Evolutionary conservation across 164 flowering plant genomes (phyloP).

Genomic region (Annona squamosa): DNA sequence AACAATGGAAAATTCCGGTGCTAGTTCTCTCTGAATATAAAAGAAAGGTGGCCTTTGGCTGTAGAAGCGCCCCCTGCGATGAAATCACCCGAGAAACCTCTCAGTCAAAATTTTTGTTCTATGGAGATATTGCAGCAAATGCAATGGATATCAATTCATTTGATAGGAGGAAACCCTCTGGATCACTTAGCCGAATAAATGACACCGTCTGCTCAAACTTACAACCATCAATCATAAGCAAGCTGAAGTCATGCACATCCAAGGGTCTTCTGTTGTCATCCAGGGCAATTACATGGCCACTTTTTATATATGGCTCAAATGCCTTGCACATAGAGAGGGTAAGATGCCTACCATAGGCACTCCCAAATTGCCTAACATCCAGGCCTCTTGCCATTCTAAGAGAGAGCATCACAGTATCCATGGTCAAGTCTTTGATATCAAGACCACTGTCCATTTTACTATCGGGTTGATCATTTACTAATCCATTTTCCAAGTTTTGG

Average conservation of each 20-base stretch:
- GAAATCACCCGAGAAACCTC: conserved; percentile 3
- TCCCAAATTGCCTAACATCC: conserved; percentile 46
- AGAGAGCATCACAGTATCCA: conserved; percentile 83
- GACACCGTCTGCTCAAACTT: conserved; percentile 21
- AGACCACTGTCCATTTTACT: conserved; percentile 1
- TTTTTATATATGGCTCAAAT: conserved; percentile 50
- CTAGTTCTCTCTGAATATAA: not conserved
- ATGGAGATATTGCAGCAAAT: conserved; percentile 58
- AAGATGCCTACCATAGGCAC: conserved; percentile 52
- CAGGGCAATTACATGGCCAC: conserved; percentile 75
- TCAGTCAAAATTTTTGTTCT: not conserved
- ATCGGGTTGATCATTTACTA: conserved; percentile 11
- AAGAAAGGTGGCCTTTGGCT: not conserved
- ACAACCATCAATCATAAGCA: conserved; percentile 20
- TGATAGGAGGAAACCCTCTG: conserved; percentile 88
- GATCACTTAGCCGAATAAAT: conserved; percentile 74
- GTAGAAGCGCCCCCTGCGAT: not conserved
- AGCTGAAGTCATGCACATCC: conserved; percentile 29
- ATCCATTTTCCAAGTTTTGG: conserved; percentile 47
- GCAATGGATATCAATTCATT: conserved; percentile 87
- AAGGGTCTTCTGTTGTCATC: conserved; percentile 47
- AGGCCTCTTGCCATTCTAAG: conserved; percentile 74
- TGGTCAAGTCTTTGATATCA: conserved; percentile 50
- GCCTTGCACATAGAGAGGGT: conserved; percentile 42
- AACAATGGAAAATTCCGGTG: not conserved